Base-by-base conservation (phyloP, 345 rosid species). In the Anacardium occidentale region DNA sequence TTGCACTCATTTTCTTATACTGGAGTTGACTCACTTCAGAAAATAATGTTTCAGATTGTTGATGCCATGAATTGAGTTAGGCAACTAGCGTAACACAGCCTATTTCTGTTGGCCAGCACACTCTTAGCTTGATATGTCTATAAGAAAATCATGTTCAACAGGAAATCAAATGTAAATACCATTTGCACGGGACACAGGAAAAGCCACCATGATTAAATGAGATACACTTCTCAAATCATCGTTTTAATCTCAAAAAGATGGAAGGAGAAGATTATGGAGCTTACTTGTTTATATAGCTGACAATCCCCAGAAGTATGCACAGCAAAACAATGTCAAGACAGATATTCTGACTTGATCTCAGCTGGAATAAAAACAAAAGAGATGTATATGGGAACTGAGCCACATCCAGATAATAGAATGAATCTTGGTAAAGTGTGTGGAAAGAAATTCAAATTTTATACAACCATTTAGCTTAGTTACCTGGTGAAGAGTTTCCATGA, bases 321-420 rank as follows among this genome's bases (percentile, higher is more conserved):
- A 94, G 81, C 66, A 90, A 83, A 73, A 86, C 64, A 76, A 89
- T 86, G 81, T 90, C 97, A 18, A 94, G 81, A 82, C 86, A 88
- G 85, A 91, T 81, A 83, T 94, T 94, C 64, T 83, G 81, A 67
- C 85, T 84, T 54, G 94, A 89, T 75, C 98, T 84, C 73, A 90
- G 55, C 98, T 89, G 86, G 53, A 81, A 62, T 26, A 66, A 66
- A 73, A 68, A 12, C 9, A 21, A 45, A 60, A 64, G 22, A 25
- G 57, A 40, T 55, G 32, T 62, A 53, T 21, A 53, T 57, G 14
- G 15, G 65, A n/a, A 70, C 47, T n/a, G 59, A 56, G 56, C 14
- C 17, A 48, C 55, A 61, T 55, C 37, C 26, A 24, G 50, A 62
- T 40, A 17, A 11, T 51, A 32, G 50, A 44, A 62, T 26, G 18